Conservation (phyloP, 306 rosid genomes). For the Quillaja saponaria region DNA sequence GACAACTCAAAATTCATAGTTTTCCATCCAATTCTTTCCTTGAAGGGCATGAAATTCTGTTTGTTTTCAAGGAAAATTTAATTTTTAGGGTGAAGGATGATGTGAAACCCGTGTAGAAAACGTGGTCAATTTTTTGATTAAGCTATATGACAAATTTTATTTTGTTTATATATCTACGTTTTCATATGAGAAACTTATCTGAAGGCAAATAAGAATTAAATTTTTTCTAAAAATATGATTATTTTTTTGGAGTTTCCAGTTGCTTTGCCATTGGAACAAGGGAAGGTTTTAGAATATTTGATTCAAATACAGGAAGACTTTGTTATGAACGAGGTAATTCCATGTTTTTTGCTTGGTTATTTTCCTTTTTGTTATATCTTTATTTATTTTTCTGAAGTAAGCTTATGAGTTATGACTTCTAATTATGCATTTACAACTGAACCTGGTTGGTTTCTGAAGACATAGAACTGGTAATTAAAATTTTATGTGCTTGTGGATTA, state of each 20-base stretch:
- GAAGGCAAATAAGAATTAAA: neutral
- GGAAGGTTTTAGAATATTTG: constrained; percentile 80
- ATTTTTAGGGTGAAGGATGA: neutral
- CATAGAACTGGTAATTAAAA: too few species aligned
- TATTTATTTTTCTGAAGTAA: too few species aligned
- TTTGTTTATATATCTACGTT: too few species aligned
- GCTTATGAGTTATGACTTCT: too few species aligned
- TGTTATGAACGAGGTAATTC: constrained; percentile 70
- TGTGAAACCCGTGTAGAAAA: neutral
- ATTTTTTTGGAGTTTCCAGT: constrained; percentile 43
- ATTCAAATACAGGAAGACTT: constrained; percentile 70
- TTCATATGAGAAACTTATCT: neutral
- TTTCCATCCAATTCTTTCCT: neutral
- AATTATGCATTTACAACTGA: too few species aligned
- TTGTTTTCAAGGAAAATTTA: neutral
- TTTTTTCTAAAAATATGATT: neutral
- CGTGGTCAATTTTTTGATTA: neutral
- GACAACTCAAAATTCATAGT: too few species aligned
- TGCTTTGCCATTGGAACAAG: constrained; percentile 79
- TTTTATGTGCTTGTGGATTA: too few species aligned
- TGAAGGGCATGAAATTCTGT: neutral
- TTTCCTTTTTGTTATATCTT: too few species aligned
- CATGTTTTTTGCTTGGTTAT: too few species aligned
- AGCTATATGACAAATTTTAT: too few species aligned
- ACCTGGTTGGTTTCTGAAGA: too few species aligned